Evolutionary conservation across 352 stramenopile genomes (phyloP), one percentile per base, ranked within the genome.

Genomic region (Phytopythium litorale): DNA sequence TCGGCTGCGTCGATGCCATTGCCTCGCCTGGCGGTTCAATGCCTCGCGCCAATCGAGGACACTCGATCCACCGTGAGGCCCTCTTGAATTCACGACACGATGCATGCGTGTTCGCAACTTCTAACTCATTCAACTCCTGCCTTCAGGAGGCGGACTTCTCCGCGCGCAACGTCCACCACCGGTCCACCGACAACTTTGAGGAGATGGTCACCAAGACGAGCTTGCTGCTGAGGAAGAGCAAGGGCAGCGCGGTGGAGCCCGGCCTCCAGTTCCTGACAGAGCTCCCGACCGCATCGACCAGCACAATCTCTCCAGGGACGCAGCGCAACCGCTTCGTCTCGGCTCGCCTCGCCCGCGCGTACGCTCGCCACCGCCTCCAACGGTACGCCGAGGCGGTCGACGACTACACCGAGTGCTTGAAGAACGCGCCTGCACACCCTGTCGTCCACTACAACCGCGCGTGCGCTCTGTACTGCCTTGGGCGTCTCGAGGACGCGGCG

Each of bases 371-470:
- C 58, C 76, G 80, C 1, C 65, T 89, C 32, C 60, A 76, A 6
- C 63, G 84, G 37, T 88, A 76, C 46, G 50, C 61, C 1, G 67
- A 74, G 45, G 79, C 82, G 15, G 64, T 87, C 8, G 64, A 72
- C 12, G 82, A 89, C 58, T 91, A 88, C 56, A 70, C 78, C 40
- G 67, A 66, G 12, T 88, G 82, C 51, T 62, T 82, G 3, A 63
- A 56, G 7, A 74, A 62, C 38, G 76, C 88, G 32, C 76, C 79
- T 0, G 70, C 74, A 21, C 65, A 64, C 21, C 69, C 70, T 5
- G 63, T 64, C 45, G 59, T 72, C 28, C 73, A 81, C 35, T 91
- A 89, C 65, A 89, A 91, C 46, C 78, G 79, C 42, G 74, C 76
- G 38, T 91, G 82, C 51, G 70, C 82, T 16, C 68, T 85, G 42